phyloP scores from a whole-genome alignment of 805 yeast species.

The Cyberlindnera xishuangbannaensis region DNA sequence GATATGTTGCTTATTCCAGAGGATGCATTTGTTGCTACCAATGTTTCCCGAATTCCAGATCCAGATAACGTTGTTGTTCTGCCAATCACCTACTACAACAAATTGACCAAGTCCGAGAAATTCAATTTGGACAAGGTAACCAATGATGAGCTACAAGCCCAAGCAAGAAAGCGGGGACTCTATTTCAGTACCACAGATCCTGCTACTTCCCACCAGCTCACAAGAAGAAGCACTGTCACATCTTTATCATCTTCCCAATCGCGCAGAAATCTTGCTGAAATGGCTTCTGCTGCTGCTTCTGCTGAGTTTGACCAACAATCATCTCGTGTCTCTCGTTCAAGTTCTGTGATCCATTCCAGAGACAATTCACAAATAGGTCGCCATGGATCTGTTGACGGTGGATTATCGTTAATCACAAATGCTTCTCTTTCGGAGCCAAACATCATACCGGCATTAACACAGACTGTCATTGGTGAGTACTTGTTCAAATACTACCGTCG shows the following conservation, averaged over 20 bases:
- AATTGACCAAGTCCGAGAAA: slow-evolving; percentile 41
- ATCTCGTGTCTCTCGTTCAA: slow-evolving; percentile 14
- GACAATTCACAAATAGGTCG: slow-evolving; percentile 18
- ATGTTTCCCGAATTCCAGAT: slow-evolving; percentile 51
- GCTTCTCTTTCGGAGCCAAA: slow-evolving; percentile 62
- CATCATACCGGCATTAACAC: slow-evolving; percentile 82
- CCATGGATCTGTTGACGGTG: slow-evolving; percentile 29
- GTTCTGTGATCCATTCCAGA: slow-evolving; percentile 15
- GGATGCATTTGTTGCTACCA: slow-evolving; percentile 56
- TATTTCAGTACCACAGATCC: slow-evolving; percentile 20
- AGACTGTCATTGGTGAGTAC: slow-evolving; percentile 90
- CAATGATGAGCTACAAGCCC: slow-evolving; percentile 38
- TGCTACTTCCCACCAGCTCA: slow-evolving; percentile 4
- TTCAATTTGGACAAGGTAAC: slow-evolving; percentile 39
- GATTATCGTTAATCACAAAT: slow-evolving; percentile 42
- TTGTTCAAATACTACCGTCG: slow-evolving; percentile 79
- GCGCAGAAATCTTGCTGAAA: slow-evolving; percentile 25
- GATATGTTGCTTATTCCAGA: slow-evolving; percentile 54
- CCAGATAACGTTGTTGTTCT: slow-evolving; percentile 51
- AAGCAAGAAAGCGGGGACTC: slow-evolving; percentile 48
- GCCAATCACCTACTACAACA: slow-evolving; percentile 59
- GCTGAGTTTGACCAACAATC: slow-evolving; percentile 22
- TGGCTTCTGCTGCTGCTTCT: slow-evolving; percentile 26
- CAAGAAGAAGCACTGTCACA: slow-evolving; percentile 19
- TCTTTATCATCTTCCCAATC: slow-evolving; percentile 22